phyloP scores from a whole-genome alignment of 805 yeast genomes.

The Pichia rugopelliculosa region DNA sequence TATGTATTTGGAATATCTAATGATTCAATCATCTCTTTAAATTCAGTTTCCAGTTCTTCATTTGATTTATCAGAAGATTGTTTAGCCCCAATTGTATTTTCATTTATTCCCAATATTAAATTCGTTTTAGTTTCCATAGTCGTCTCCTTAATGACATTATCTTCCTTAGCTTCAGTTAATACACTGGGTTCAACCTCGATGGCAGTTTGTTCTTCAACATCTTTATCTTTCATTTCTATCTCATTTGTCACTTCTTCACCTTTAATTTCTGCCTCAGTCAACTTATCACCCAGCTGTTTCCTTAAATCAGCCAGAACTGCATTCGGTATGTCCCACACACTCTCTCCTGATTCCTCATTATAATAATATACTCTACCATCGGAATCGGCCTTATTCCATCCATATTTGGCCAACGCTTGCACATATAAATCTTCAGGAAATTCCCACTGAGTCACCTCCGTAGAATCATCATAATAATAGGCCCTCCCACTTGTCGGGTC shows the following conservation, averaged over 20 bases:
- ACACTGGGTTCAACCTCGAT: neutral
- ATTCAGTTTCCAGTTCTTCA: conserved; percentile 22
- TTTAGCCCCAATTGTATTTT: neutral
- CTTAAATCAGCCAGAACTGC: conserved; percentile 27
- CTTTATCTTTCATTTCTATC: neutral
- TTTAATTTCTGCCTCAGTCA: conserved; percentile 6
- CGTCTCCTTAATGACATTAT: neutral
- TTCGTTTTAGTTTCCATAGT: neutral
- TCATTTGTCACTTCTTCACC: neutral
- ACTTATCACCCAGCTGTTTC: conserved; percentile 15
- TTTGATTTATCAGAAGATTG: conserved; percentile 2
- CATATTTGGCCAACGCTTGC: conserved; percentile 25
- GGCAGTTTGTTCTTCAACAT: neutral
- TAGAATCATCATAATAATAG: conserved; percentile 62
- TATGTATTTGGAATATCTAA: conserved; percentile 61
- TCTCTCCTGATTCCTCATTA: conserved; percentile 53
- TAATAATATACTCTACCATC: conserved; percentile 49
- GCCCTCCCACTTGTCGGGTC: conserved; percentile 55
- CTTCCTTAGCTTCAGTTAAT: neutral
- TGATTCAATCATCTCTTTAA: conserved; percentile 45
- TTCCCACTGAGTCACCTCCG: conserved; percentile 75
- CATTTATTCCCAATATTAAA: neutral
- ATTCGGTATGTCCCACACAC: conserved; percentile 76
- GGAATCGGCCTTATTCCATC: conserved; percentile 41
- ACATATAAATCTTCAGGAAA: conserved; percentile 54